Evolutionary conservation across 768 basidiomycete genomes (phyloP).

Genomic region (Nidularia pulvinata): DNA sequence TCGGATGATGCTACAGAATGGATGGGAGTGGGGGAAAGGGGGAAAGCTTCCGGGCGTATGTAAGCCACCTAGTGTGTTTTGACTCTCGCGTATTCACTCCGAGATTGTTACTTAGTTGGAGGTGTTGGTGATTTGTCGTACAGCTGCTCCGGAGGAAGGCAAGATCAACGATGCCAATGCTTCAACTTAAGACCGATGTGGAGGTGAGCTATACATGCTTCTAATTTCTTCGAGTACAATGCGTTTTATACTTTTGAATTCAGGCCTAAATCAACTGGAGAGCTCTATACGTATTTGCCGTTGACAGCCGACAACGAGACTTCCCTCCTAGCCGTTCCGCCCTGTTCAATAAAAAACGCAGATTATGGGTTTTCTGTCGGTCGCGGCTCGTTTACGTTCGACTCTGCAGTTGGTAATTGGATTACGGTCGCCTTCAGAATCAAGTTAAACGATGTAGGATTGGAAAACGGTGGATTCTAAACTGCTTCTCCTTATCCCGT

Average conservation of each 20-base stretch:
- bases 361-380: conserved; percentile 72
- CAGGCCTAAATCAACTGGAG: conserved; percentile 53
- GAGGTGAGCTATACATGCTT: conserved; percentile 32
- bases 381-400: conserved; percentile 58
- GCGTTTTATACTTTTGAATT: conserved; percentile 12
- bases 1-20: conserved; percentile 60
- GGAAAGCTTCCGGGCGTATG: conserved; percentile 79
- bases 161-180: conserved; percentile 61
- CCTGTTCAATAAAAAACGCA: conserved; percentile 43
- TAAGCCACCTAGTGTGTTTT: conserved; percentile 24
- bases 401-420: conserved; percentile 56
- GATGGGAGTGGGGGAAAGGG: conserved; percentile 71
- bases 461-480: conserved; percentile 51
- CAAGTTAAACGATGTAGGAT: conserved; percentile 62
- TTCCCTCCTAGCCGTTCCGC: conserved; percentile 45
- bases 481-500: neutral
- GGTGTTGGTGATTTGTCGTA: conserved; percentile 59
- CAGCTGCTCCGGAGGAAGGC: conserved; percentile 67
- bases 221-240: no score
- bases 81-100: neutral
- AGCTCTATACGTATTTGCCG: conserved; percentile 73
- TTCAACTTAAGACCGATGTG: conserved; percentile 78
- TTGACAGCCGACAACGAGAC: conserved; percentile 39
- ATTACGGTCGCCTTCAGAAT: conserved; percentile 63
- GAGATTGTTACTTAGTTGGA: conserved; percentile 24